These are phyloP conservation scores for Caloboletus firmus DNA, from an alignment of 1,284 basidiomycete species.

Conservation along the genomic window DNA sequence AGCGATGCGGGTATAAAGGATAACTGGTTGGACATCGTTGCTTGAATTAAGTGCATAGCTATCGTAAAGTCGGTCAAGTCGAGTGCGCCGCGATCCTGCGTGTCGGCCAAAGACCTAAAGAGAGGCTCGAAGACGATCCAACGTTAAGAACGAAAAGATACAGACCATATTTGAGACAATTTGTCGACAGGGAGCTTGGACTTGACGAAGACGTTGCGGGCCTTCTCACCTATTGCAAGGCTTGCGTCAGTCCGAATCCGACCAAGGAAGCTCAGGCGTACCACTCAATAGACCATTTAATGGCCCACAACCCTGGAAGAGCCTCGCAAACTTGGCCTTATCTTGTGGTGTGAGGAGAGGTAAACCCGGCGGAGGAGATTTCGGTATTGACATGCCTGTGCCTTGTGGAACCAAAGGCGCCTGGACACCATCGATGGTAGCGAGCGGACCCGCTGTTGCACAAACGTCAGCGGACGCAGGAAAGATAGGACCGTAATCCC, in stretches of 20 bases:
- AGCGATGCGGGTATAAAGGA: constrained; percentile 75
- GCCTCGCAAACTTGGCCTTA: constrained; percentile 75
- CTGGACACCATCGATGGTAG: constrained; percentile 76
- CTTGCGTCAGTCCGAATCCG: constrained; percentile 11
- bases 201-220: constrained; percentile 90
- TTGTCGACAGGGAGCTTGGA: constrained; percentile 89
- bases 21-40: constrained; percentile 81
- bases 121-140: constrained; percentile 6
- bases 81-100: constrained; percentile 86
- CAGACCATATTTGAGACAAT: constrained; percentile 92
- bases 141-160: constrained; percentile 2
- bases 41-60: constrained; percentile 96
- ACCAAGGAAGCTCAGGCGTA: constrained; percentile 34
- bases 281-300: constrained; percentile 76
- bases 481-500: constrained; percentile 32
- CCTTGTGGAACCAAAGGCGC: constrained; percentile 44
- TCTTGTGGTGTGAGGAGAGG: constrained; percentile 78
- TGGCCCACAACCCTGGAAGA: constrained; percentile 78
- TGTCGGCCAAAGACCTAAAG: constrained; percentile 88
- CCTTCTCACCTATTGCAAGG: constrained; percentile 70
- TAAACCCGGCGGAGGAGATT: constrained; percentile 58
- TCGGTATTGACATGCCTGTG: constrained; percentile 53
- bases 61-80: constrained; percentile 94
- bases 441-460: constrained; percentile 74
- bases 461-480: constrained; percentile 11